These are phyloP conservation scores for Chaetomiaceae sp. DNA, from an alignment of 2,329 filamentous ascomycete genomes.

Conservation along the genomic window DNA sequence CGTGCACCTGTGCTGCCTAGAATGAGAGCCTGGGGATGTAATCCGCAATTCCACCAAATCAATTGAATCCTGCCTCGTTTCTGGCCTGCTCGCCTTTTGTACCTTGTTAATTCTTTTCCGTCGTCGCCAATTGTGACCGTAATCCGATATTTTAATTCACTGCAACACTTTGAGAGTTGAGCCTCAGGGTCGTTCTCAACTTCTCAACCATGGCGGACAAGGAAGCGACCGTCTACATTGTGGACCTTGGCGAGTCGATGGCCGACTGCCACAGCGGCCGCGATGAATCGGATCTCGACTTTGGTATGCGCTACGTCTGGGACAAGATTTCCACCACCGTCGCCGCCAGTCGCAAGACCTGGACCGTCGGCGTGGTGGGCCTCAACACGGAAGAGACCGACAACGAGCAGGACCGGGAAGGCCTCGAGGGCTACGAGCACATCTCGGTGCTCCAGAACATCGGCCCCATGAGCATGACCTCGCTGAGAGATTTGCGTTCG, in stretches of 20 bases:
- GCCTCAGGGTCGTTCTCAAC: neutral
- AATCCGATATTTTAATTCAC: neutral
- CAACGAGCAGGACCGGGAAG: conserved; percentile 60
- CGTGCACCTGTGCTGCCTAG: conserved; percentile 21
- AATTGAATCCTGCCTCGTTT: neutral
- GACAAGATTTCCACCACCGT: conserved; percentile 80
- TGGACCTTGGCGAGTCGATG: conserved; percentile 89
- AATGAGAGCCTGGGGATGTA: neutral
- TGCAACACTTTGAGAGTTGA: too few relatives aligned
- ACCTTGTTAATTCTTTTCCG: neutral
- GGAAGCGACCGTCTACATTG: conserved; percentile 85
- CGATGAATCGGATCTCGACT: conserved; percentile 76
- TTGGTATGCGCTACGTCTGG: conserved; percentile 88
- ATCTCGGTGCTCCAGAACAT: conserved; percentile 74
- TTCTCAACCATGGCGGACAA: conserved; percentile 72
- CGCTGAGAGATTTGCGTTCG: conserved; percentile 60
- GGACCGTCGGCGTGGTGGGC: conserved; percentile 72
- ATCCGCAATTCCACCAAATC: neutral
- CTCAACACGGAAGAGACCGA: conserved; percentile 73
- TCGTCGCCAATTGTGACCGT: neutral
- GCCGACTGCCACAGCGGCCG: conserved; percentile 65
- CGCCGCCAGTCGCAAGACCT: conserved; percentile 63
- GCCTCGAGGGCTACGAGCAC: conserved; percentile 71
- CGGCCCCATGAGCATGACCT: conserved; percentile 56
- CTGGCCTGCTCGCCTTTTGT: neutral